Evolutionary conservation across 2,329 filamentous ascomycete species (phyloP).

Genomic region (Colletotrichum sp.): DNA sequence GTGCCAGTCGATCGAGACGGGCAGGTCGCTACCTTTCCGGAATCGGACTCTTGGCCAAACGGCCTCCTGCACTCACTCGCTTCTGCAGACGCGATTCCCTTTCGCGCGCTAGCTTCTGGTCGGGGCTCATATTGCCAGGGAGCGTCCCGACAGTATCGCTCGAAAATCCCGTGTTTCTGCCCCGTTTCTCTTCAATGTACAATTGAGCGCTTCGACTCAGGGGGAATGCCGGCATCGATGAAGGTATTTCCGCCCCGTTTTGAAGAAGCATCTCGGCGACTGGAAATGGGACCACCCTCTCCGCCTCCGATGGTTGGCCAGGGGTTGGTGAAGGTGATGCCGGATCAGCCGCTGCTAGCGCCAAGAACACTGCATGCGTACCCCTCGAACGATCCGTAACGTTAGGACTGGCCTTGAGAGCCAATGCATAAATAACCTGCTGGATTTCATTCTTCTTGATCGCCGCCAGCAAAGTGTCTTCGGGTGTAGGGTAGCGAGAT

Average conservation of each 20-base stretch:
- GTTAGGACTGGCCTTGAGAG: constrained; percentile 87
- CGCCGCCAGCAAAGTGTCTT: constrained; percentile 88
- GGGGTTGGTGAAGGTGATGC: constrained; percentile 69
- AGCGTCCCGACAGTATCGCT: constrained; percentile 67
- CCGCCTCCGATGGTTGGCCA: constrained; percentile 40
- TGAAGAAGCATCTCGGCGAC: constrained; percentile 91
- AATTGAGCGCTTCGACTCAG: constrained; percentile 80
- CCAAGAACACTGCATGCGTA: constrained; percentile 89
- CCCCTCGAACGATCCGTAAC: constrained; percentile 83
- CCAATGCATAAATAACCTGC: constrained; percentile 88
- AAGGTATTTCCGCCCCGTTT: constrained; percentile 89
- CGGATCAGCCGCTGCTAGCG: constrained; percentile 90
- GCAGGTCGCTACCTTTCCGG: constrained; percentile 61
- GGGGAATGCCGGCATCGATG: constrained; percentile 78
- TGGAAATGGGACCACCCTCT: constrained; percentile 75
- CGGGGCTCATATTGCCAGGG: constrained; percentile 48
- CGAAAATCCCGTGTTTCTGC: constrained; percentile 51
- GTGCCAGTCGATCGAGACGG: constrained; percentile 22
- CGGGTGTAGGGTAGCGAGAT: constrained; percentile 77
- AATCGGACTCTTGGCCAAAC: constrained; percentile 70
- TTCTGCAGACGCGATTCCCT: constrained; percentile 77
- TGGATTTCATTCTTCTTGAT: constrained; percentile 98
- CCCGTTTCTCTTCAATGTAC: constrained; percentile 82
- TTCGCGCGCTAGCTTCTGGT: constrained; percentile 63
- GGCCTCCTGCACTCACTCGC: constrained; percentile 77